phyloP scores from a whole-genome alignment of 2,329 filamentous ascomycete genomes.

The Epichloe typhina region DNA sequence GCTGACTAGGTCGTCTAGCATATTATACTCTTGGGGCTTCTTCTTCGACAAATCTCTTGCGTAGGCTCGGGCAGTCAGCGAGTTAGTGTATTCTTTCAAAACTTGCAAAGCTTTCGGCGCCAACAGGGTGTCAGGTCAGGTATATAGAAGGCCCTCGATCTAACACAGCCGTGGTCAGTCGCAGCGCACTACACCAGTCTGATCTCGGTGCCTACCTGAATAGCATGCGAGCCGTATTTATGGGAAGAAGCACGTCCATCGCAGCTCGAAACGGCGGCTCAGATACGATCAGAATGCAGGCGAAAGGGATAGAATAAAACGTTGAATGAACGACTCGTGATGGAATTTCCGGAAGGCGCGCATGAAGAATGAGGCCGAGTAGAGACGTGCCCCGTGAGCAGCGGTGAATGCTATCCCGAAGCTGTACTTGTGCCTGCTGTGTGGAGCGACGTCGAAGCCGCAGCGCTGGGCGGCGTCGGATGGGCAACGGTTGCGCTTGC shows the following conservation, averaged over 20 bases:
- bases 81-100: background rate
- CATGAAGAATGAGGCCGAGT: no score
- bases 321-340: no score
- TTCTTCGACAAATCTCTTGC: background rate
- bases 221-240: background rate
- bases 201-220: background rate
- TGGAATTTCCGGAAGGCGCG: no score
- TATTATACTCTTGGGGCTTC: background rate
- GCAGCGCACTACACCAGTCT: no score
- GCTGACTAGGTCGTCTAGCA: background rate
- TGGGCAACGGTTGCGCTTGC: slow-evolving; percentile 12
- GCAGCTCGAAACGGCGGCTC: background rate
- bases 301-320: no score
- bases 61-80: background rate
- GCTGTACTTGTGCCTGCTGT: slow-evolving; percentile 7
- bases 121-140: background rate
- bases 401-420: no score
- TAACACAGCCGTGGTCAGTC: background rate
- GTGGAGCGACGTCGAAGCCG: slow-evolving; percentile 11
- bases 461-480: slow-evolving; percentile 13
- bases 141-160: background rate
- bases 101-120: background rate
- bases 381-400: no score
- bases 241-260: background rate
- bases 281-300: background rate